phyloP scores from a whole-genome alignment of 179 eudicot species.

The Sideroxylon spinosum region DNA sequence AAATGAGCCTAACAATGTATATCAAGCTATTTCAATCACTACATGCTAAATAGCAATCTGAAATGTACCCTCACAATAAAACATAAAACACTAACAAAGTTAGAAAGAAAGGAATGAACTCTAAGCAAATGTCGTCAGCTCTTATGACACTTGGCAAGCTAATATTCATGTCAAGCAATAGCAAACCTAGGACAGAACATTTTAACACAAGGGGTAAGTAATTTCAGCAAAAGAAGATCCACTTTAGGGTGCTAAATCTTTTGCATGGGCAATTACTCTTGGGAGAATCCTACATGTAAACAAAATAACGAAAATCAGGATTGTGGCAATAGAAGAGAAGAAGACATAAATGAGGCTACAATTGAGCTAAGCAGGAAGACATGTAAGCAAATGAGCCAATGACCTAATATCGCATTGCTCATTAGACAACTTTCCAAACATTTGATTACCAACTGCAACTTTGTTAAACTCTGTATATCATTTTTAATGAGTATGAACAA shows the following conservation, averaged over 20 bases:
- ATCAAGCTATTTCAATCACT: no score
- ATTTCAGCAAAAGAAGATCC: background rate
- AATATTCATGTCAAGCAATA: background rate
- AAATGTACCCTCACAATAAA: no score
- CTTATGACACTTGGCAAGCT: background rate
- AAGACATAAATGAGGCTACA: no score
- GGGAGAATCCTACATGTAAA: background rate
- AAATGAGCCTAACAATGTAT: no score
- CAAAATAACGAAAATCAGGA: background rate
- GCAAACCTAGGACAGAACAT: background rate
- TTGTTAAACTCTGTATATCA: background rate
- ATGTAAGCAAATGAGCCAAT: background rate
- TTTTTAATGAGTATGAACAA: background rate
- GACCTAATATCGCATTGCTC: background rate
- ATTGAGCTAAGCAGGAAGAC: background rate
- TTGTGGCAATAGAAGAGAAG: background rate
- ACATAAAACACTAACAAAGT: no score
- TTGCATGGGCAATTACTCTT: background rate
- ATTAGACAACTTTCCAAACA: background rate
- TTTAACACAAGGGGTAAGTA: background rate
- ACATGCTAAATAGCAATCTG: no score
- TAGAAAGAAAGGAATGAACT: no score
- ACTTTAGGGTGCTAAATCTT: background rate
- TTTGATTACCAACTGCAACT: background rate
- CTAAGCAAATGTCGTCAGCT: background rate